A percentile compares a stretch with the other conserved stretches of the same genome.
phyloP scores from a whole-genome alignment of 176 grass and related monocot species.

The Aechmea fasciata region DNA sequence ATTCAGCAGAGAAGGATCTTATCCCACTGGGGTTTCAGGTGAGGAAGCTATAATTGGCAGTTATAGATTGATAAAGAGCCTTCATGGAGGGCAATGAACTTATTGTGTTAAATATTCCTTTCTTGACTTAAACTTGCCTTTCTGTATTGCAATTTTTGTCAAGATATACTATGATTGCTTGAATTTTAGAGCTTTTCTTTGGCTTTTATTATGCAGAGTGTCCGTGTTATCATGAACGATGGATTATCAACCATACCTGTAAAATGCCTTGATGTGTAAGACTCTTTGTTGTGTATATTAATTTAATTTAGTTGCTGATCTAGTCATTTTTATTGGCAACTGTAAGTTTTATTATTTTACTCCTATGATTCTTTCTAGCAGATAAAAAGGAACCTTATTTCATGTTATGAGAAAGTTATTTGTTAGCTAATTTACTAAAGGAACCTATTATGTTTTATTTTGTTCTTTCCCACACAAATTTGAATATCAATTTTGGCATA shows the following conservation, averaged over 20 bases:
- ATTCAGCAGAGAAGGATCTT: slow-evolving; percentile 76
- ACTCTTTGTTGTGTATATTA: slow-evolving; percentile 13
- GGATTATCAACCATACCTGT: slow-evolving; percentile 74
- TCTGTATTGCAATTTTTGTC: slow-evolving; percentile 2
- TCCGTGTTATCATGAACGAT: slow-evolving; percentile 98
- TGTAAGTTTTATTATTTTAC: neutral
- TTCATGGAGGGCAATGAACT: neutral
- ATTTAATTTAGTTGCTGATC: neutral
- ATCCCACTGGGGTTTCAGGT: slow-evolving; percentile 98
- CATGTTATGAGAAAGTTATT: no score
- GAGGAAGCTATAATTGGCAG: slow-evolving; percentile 6
- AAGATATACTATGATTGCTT: slow-evolving; percentile 14
- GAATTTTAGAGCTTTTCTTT: neutral
- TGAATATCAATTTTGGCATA: no score
- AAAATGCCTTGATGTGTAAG: slow-evolving; percentile 88
- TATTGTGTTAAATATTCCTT: no score
- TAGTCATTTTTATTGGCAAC: neutral
- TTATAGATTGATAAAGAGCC: neutral
- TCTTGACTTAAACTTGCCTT: neutral
- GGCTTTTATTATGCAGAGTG: slow-evolving; percentile 57
- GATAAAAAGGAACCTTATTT: no score
- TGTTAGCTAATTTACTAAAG: neutral
- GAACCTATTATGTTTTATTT: no score
- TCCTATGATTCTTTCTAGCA: neutral
- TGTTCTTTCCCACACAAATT: no score